These are phyloP conservation scores for Aspergillus neotritici DNA, from an alignment of 2,329 filamentous ascomycete genomes.

Conservation along the genomic window DNA sequence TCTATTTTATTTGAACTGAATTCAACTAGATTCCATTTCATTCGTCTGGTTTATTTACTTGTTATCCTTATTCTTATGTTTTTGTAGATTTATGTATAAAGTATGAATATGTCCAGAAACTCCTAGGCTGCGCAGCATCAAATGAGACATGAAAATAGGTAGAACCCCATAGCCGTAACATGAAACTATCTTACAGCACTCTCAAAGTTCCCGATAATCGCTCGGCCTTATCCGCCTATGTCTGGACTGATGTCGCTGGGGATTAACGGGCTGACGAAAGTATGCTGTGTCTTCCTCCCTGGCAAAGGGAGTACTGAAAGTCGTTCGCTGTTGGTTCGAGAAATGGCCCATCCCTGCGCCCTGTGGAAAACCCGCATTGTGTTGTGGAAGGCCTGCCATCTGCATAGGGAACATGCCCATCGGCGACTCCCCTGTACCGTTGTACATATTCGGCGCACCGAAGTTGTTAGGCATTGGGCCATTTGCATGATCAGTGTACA, in stretches of 20 bases:
- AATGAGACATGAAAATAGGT: not conserved
- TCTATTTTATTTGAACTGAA: too few relatives aligned
- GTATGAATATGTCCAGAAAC: too few relatives aligned
- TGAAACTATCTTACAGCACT: not conserved
- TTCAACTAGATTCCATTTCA: too few relatives aligned
- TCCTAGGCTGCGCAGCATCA: not conserved
- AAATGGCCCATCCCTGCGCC: constrained; percentile 40
- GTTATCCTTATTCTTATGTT: too few relatives aligned
- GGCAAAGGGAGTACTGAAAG: constrained; percentile 49
- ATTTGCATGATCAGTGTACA: constrained; percentile 30
- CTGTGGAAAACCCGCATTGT: constrained; percentile 28
- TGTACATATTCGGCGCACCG: constrained; percentile 31
- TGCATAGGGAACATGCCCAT: constrained; percentile 37
- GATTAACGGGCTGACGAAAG: constrained; percentile 92
- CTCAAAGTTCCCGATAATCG: constrained; percentile 77
- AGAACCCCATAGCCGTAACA: not conserved
- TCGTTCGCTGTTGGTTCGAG: constrained; percentile 54
- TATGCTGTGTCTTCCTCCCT: constrained; percentile 83
- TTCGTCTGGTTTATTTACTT: too few relatives aligned
- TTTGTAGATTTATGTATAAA: too few relatives aligned
- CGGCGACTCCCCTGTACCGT: constrained; percentile 24
- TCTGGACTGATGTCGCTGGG: constrained; percentile 78
- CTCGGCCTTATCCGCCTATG: constrained; percentile 75
- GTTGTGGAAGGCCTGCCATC: constrained; percentile 23
- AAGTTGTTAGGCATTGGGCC: constrained; percentile 30